phyloP scores from a whole-genome alignment of 2,329 filamentous ascomycete genomes.

The Talaromyces sp. region DNA sequence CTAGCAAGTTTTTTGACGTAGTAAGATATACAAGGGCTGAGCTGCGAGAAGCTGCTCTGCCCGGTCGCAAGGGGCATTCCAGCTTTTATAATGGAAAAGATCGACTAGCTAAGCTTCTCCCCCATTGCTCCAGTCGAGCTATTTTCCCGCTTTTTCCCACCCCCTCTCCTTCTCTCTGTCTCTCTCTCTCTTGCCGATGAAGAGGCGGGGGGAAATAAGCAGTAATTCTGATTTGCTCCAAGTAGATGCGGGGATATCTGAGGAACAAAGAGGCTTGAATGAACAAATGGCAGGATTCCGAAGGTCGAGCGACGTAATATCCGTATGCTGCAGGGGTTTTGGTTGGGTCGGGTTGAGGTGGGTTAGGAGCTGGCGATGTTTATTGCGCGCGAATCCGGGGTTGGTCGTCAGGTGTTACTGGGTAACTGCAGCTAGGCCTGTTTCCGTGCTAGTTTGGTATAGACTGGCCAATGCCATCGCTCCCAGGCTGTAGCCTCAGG shows the following conservation, averaged over 20 bases:
- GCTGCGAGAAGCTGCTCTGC: constrained; percentile 18
- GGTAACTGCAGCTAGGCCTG: neutral
- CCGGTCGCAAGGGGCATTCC: constrained; percentile 19
- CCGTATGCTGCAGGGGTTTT: neutral
- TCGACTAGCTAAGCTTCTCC: constrained; percentile 2
- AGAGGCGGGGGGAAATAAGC: constrained; percentile 16
- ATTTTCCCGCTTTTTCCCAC: constrained; percentile 10
- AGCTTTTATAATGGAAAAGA: constrained; percentile 11
- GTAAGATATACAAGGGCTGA: constrained; percentile 25
- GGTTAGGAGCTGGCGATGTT: neutral
- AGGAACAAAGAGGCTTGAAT: constrained; percentile 6
- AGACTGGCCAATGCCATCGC: neutral
- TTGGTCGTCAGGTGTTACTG: constrained; percentile 5
- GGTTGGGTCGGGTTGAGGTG: no score
- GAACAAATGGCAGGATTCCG: neutral
- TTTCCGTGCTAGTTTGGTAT: neutral
- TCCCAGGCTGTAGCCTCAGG: neutral
- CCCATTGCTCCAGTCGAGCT: constrained; percentile 1
- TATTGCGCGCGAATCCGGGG: constrained; percentile 8
- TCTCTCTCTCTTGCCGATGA: constrained; percentile 5
- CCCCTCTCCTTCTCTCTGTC: neutral
- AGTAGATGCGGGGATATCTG: neutral
- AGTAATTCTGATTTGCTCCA: neutral
- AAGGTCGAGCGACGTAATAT: constrained; percentile 3
- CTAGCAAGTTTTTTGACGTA: constrained; percentile 20